phyloP scores from a whole-genome alignment of 1,284 basidiomycete species.

The Sanghuangporus sanghuang region DNA sequence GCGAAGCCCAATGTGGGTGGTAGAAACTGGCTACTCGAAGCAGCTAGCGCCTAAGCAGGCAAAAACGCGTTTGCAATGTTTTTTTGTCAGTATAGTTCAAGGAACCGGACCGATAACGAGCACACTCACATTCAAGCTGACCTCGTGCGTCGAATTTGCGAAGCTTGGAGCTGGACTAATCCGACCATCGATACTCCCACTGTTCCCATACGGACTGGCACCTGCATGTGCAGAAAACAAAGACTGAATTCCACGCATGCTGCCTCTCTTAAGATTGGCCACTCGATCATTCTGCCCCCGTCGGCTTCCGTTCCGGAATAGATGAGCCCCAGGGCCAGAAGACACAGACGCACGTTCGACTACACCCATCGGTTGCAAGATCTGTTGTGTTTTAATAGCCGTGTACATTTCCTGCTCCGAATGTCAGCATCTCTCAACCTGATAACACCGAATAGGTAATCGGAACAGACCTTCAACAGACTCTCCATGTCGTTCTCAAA shows the following conservation, averaged over 20 bases:
- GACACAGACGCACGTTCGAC: constrained; percentile 45
- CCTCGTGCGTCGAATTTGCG: constrained; percentile 80
- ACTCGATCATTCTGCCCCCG: constrained; percentile 65
- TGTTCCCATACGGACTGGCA: constrained; percentile 72
- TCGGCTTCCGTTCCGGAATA: constrained; percentile 63
- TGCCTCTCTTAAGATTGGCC: constrained; percentile 80
- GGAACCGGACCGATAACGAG: constrained; percentile 20
- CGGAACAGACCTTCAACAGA: constrained; percentile 65
- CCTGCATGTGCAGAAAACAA: constrained; percentile 58
- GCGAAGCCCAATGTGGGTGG: constrained; percentile 89
- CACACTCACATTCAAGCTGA: constrained; percentile 27
- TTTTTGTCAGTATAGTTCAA: neutral
- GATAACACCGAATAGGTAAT: neutral
- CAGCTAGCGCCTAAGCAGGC: constrained; percentile 30
- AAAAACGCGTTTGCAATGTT: neutral
- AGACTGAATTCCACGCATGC: constrained; percentile 81
- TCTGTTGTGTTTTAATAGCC: constrained; percentile 86
- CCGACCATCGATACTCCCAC: constrained; percentile 77
- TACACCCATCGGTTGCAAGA: constrained; percentile 69
- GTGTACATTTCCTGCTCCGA: constrained; percentile 84
- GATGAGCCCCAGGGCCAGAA: constrained; percentile 43
- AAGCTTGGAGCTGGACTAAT: constrained; percentile 86
- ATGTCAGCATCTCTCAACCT: neutral
- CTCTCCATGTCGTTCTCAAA: constrained; percentile 87
- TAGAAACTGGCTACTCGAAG: constrained; percentile 46